phyloP scores from a whole-genome alignment of 768 basidiomycete genomes.

The Leccinum broughii region DNA sequence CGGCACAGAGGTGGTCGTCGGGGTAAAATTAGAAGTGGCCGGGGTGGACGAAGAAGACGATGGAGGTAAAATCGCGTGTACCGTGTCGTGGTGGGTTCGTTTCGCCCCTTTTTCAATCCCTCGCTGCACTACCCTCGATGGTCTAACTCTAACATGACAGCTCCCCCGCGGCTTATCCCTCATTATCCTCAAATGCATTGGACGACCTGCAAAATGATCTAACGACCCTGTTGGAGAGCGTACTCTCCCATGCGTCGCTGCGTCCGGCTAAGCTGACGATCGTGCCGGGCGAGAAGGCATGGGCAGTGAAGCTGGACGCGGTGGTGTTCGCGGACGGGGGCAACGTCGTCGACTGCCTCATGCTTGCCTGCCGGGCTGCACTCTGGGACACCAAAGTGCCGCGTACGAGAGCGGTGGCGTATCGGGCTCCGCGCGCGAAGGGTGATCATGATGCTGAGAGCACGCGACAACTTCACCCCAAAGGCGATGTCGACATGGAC shows the following conservation, averaged over 20 bases:
- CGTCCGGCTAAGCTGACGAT: slow-evolving; percentile 66
- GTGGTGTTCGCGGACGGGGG: slow-evolving; percentile 73
- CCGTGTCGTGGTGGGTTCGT: slow-evolving; percentile 72
- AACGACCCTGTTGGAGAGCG: slow-evolving; percentile 59
- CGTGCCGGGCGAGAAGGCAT: slow-evolving; percentile 61
- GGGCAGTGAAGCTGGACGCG: slow-evolving; percentile 77
- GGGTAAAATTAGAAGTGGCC: slow-evolving; percentile 79
- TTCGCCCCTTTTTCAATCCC: slow-evolving; percentile 3
- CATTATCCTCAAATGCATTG: slow-evolving; percentile 57
- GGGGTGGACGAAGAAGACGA: slow-evolving; percentile 45
- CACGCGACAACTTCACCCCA: neutral
- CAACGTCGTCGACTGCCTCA: slow-evolving; percentile 74
- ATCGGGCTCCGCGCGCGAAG: slow-evolving; percentile 43
- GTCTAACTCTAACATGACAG: slow-evolving; percentile 38
- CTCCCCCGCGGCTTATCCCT: slow-evolving; percentile 80
- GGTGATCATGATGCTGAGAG: slow-evolving; percentile 22
- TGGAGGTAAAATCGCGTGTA: slow-evolving; percentile 63
- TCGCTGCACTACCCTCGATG: neutral
- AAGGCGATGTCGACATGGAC: slow-evolving; percentile 49
- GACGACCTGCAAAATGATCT: slow-evolving; percentile 81
- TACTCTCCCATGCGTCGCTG: slow-evolving; percentile 65
- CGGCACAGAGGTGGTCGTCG: slow-evolving; percentile 78
- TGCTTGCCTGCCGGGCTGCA: slow-evolving; percentile 77
- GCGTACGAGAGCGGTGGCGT: slow-evolving; percentile 68
- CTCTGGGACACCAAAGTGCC: slow-evolving; percentile 83